phyloP scores from a whole-genome alignment of 345 rosid species.

The Hibiscus tridactylites region DNA sequence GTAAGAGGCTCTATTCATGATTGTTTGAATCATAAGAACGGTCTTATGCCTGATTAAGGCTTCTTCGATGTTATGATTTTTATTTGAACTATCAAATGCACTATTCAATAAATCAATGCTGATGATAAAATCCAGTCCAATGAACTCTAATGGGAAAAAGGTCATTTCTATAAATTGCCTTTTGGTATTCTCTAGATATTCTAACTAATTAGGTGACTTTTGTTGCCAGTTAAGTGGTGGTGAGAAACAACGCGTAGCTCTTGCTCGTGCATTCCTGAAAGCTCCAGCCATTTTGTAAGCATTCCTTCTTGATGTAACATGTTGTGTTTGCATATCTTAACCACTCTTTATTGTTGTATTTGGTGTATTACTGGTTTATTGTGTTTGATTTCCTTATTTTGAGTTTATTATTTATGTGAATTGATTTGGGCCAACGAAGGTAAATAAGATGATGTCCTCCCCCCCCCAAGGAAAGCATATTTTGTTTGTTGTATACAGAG shows the following conservation, averaged over 20 bases:
- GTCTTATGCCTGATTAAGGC: not conserved
- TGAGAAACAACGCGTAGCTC: slow-evolving; percentile 97
- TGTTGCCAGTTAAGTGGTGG: slow-evolving; percentile 90
- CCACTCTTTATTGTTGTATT: not conserved
- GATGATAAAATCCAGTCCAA: not conserved
- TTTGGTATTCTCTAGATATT: not conserved
- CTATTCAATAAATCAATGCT: not conserved
- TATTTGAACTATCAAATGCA: not conserved
- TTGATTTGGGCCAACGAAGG: not conserved
- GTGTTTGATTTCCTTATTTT: not conserved
- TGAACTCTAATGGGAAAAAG: not conserved
- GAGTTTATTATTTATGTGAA: not conserved
- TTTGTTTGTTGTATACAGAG: not conserved
- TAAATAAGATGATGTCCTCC: not conserved
- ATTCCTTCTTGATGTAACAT: not conserved
- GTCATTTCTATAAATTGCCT: not conserved
- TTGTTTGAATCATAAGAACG: not conserved
- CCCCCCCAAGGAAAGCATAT: not conserved
- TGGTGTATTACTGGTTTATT: not conserved
- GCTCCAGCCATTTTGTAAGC: slow-evolving; percentile 82
- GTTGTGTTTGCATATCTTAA: not conserved
- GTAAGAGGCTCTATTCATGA: slow-evolving; percentile 36
- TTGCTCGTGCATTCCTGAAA: slow-evolving; percentile 92
- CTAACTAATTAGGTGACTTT: slow-evolving; percentile 3
- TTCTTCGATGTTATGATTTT: not conserved